A percentile compares a stretch with the other conserved stretches of the same genome.
Evolutionary conservation across 2,329 filamentous ascomycete genomes (phyloP).

Genomic region (Neonectria ditissima): DNA sequence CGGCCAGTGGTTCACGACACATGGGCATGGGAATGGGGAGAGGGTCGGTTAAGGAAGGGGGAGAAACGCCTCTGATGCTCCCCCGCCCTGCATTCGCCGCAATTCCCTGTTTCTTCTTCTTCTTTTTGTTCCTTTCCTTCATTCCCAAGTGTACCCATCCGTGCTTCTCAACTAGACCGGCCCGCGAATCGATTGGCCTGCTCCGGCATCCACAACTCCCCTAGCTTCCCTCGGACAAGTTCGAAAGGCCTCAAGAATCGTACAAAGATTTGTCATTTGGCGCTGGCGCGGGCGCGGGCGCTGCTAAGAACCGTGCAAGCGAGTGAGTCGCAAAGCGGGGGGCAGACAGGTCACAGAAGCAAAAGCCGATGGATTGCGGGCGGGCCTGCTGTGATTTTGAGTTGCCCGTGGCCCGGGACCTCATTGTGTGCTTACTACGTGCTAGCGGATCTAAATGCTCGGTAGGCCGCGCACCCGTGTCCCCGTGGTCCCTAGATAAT

Average conservation of each 20-base stretch:
- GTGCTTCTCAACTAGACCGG: too few species aligned
- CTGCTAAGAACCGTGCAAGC: not conserved
- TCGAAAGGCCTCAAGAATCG: not conserved
- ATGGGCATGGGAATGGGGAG: not conserved
- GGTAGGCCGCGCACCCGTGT: constrained; percentile 1
- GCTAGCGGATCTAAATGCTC: constrained; percentile 4
- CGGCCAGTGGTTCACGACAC: not conserved
- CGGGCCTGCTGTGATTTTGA: constrained; percentile 3
- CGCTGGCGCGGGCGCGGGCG: too few species aligned
- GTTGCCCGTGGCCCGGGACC: constrained; percentile 11
- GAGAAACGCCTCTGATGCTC: not conserved
- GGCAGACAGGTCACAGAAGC: not conserved
- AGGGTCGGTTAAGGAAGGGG: not conserved
- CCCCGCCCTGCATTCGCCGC: not conserved
- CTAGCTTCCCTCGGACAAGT: not conserved
- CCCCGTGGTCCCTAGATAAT: constrained; percentile 1
- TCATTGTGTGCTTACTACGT: constrained; percentile 7
- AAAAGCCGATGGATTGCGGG: constrained; percentile 14
- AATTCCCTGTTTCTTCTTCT: not conserved
- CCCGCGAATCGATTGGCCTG: not conserved
- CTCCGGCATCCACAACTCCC: not conserved
- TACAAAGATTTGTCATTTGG: constrained; percentile 10
- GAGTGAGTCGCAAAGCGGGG: constrained; percentile 3
- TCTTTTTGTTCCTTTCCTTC: not conserved
- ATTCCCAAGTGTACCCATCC: not conserved